phyloP scores from a whole-genome alignment of 495 filamentous ascomycete species.

The Neurospora sp. region DNA sequence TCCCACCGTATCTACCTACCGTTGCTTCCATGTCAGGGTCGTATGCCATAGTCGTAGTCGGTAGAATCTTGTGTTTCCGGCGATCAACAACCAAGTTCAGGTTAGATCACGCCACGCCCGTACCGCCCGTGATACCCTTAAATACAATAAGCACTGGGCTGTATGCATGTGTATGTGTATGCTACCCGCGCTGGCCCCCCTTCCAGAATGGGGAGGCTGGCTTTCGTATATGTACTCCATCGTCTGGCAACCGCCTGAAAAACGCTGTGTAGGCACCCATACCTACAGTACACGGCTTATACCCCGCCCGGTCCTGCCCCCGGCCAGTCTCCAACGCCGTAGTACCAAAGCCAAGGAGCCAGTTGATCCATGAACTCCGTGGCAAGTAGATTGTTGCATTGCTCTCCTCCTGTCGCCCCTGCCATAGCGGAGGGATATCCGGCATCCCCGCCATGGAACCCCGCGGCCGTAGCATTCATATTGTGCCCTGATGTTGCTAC shows the following conservation, averaged over 20 bases:
- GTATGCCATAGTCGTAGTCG: not conserved
- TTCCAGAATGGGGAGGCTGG: not conserved
- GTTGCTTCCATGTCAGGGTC: not conserved
- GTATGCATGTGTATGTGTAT: not conserved
- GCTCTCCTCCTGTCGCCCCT: not conserved
- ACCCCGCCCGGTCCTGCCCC: not conserved
- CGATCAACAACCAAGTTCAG: not conserved
- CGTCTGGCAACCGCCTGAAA: not conserved
- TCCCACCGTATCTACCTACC: not conserved
- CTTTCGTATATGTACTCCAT: not conserved
- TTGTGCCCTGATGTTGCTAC: not conserved
- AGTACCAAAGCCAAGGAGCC: not conserved
- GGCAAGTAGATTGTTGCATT: not conserved
- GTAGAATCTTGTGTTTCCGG: not conserved
- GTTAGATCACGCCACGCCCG: not conserved
- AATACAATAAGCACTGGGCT: not conserved
- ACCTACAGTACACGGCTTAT: not conserved
- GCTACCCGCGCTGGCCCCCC: not conserved
- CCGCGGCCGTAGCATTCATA: not conserved
- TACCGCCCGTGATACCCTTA: not conserved
- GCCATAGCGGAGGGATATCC: not conserved
- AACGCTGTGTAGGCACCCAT: not conserved
- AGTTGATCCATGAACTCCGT: not conserved
- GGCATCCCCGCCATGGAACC: not conserved
- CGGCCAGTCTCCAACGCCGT: not conserved